These are phyloP conservation scores for Piper betle DNA, from an alignment of 164 flowering plant species.

Conservation along the genomic window DNA sequence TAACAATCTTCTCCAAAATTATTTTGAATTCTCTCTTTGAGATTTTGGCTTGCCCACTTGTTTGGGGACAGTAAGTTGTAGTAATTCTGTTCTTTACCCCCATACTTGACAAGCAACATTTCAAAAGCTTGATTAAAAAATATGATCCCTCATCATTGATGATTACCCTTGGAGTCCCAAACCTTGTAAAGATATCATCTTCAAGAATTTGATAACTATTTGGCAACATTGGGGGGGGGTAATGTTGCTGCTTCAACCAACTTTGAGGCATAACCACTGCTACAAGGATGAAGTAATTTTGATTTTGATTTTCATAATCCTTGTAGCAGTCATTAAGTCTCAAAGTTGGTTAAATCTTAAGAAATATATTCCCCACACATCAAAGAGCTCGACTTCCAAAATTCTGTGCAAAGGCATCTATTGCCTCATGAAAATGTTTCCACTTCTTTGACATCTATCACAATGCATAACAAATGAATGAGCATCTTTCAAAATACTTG, in stretches of 20 bases:
- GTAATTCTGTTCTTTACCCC: background rate
- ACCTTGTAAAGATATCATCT: background rate
- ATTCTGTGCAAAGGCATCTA: background rate
- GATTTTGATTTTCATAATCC: too few relatives aligned
- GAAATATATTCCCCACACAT: background rate
- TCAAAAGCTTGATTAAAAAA: background rate
- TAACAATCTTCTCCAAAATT: background rate
- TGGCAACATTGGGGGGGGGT: background rate
- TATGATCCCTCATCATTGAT: background rate
- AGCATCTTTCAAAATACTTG: background rate
- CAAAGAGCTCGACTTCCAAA: too few relatives aligned
- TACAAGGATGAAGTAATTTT: background rate
- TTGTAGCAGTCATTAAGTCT: too few relatives aligned
- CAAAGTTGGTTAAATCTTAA: background rate
- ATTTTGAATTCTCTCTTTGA: background rate
- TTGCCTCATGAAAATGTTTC: background rate
- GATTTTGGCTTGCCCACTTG: too few relatives aligned
- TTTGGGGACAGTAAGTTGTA: background rate
- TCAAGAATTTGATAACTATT: background rate
- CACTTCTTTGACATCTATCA: too few relatives aligned
- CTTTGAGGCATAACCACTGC: background rate
- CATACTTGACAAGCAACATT: background rate
- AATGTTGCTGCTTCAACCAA: background rate
- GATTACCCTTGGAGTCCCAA: too few relatives aligned
- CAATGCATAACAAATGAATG: too few relatives aligned